phyloP scores from a whole-genome alignment of 306 rosid genomes.

The Quercus ilex region DNA sequence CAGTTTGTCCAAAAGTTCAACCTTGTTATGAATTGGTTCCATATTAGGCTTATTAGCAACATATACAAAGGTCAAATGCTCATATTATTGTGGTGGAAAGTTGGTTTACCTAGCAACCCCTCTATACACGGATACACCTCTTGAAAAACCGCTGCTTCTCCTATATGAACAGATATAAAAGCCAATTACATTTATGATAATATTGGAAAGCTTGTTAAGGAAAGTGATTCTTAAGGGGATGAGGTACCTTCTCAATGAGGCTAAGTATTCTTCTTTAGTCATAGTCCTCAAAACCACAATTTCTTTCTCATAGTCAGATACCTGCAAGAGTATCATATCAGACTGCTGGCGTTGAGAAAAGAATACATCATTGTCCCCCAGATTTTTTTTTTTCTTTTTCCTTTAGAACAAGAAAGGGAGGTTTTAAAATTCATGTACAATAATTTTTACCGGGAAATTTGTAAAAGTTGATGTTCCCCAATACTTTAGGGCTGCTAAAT shows the following conservation, averaged over 20 bases:
- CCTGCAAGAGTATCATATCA: slow-evolving; percentile 6
- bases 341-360: background rate
- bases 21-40: background rate
- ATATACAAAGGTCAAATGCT: background rate
- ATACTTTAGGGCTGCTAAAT: slow-evolving; percentile 46
- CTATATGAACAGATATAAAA: slow-evolving; percentile 13
- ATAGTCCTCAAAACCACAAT: slow-evolving; percentile 34
- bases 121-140: slow-evolving; percentile 49
- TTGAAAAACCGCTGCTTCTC: slow-evolving; percentile 49
- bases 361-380: background rate
- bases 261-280: slow-evolving; percentile 39
- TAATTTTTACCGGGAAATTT: slow-evolving; percentile 27
- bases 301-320: slow-evolving; percentile 37
- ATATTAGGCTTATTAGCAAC: background rate
- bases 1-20: slow-evolving; percentile 15
- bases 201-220: background rate
- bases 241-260: slow-evolving; percentile 43
- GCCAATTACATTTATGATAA: background rate
- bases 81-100: background rate
- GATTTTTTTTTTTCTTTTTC: too few relatives aligned
- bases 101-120: slow-evolving; percentile 41
- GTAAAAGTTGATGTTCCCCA: slow-evolving; percentile 50
- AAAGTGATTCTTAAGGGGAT: background rate
- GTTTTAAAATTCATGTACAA: background rate
- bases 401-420: background rate